These are phyloP conservation scores for Phoenix dactylifera DNA, from an alignment of 176 grass and related monocot species.

Conservation along the genomic window DNA sequence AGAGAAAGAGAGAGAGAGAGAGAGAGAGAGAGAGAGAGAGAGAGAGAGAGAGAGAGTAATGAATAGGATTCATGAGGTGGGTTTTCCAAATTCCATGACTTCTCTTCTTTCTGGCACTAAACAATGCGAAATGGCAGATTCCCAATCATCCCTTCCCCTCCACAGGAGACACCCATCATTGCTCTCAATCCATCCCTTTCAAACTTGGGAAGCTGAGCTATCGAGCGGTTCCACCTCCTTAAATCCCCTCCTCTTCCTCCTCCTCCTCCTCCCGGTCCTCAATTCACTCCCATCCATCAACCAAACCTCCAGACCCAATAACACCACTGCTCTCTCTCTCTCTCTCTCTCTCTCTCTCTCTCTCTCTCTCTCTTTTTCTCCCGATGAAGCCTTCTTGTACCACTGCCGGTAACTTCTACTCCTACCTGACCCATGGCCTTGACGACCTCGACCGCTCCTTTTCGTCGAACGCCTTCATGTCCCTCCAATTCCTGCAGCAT, in stretches of 20 bases:
- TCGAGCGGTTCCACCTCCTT: neutral
- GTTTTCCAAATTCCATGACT: conserved; percentile 20
- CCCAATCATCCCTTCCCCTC: conserved; percentile 18
- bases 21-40: neutral
- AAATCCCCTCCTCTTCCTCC: neutral
- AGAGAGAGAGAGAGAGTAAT: neutral
- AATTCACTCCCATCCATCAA: no score
- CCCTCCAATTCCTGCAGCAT: conserved; percentile 11
- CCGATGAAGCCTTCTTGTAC: conserved; percentile 1
- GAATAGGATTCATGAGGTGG: conserved; percentile 9
- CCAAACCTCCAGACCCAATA: no score
- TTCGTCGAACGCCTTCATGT: conserved; percentile 12
- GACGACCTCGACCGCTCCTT: conserved; percentile 13
- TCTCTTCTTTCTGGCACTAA: conserved; percentile 16
- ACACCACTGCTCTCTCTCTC: no score
- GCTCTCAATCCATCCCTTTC: neutral
- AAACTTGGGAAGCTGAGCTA: neutral
- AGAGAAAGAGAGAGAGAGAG: neutral
- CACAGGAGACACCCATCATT: conserved; percentile 23
- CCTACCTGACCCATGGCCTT: conserved; percentile 9
- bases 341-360: no score
- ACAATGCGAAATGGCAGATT: conserved; percentile 19
- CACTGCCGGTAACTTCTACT: conserved; percentile 7
- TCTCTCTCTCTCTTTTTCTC: no score
- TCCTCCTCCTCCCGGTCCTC: no score